phyloP scores from a whole-genome alignment of 257 asterid genomes.

The Solanum lycopersicoides region DNA sequence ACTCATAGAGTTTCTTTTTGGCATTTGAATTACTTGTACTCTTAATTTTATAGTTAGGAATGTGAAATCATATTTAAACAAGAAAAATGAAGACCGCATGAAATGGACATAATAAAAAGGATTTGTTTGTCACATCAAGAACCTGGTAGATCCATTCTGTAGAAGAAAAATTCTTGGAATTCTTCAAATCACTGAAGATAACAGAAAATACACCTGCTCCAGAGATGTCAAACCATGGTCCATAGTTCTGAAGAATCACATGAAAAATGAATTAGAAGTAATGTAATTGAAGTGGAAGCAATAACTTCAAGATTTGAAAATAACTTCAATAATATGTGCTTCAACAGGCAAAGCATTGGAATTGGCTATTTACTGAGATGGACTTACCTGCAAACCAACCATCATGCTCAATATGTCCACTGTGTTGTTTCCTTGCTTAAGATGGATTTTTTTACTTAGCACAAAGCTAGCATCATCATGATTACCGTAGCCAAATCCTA shows the following conservation, averaged over 20 bases:
- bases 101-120: neutral
- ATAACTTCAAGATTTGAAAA: neutral
- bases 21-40: neutral
- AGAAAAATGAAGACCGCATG: neutral
- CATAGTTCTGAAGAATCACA: conserved; percentile 46
- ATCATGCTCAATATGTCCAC: conserved; percentile 65
- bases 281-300: neutral
- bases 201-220: conserved; percentile 64
- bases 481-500: conserved; percentile 60
- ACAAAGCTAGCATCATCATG: conserved; percentile 58
- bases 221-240: conserved; percentile 70
- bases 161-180: conserved; percentile 37
- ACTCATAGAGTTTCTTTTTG: neutral
- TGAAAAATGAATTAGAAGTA: neutral
- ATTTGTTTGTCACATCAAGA: neutral
- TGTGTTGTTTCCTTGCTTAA: conserved; percentile 46
- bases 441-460: conserved; percentile 24
- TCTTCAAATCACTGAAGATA: conserved; percentile 23
- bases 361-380: neutral
- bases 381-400: conserved; percentile 61
- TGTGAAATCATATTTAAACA: neutral
- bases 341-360: neutral
- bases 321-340: neutral
- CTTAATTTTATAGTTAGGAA: neutral
- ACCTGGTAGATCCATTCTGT: conserved; percentile 74